Percentiles rank a stretch among this genome's conserved stretches.
Conservation (phyloP, 208 protist genomes). For the Crithidia sp. region DNA sequence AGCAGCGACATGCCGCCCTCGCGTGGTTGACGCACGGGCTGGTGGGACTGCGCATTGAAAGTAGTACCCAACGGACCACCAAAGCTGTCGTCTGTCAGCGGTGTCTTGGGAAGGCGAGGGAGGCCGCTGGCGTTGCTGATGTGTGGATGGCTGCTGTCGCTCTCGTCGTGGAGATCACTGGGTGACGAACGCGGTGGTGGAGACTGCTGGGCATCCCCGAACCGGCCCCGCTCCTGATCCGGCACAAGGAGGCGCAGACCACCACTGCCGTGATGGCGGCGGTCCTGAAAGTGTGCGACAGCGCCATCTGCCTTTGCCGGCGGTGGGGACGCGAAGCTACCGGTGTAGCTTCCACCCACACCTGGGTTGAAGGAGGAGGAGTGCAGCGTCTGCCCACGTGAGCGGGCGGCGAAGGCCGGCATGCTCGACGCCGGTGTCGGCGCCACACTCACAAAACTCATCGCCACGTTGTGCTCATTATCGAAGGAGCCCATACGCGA, state of each 20-base stretch:
- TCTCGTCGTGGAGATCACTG: no score
- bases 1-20: background rate
- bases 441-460: constrained; percentile 8
- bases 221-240: background rate
- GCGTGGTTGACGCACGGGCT: no score
- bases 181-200: no score
- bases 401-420: background rate
- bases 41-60: no score
- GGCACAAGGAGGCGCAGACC: constrained; percentile 4
- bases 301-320: background rate
- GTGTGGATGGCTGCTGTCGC: no score
- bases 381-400: background rate
- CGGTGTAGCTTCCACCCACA: background rate
- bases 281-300: background rate
- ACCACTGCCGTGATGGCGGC: background rate
- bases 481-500: constrained; percentile 11
- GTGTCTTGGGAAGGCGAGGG: no score
- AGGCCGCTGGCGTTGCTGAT: no score
- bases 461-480: constrained; percentile 16
- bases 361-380: constrained; percentile 1
- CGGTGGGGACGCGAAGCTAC: background rate
- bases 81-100: no score
- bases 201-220: background rate
- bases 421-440: constrained; percentile 8
- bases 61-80: no score